phyloP scores from a whole-genome alignment of 1,139 yeast species.

The Candida freyschussii region DNA sequence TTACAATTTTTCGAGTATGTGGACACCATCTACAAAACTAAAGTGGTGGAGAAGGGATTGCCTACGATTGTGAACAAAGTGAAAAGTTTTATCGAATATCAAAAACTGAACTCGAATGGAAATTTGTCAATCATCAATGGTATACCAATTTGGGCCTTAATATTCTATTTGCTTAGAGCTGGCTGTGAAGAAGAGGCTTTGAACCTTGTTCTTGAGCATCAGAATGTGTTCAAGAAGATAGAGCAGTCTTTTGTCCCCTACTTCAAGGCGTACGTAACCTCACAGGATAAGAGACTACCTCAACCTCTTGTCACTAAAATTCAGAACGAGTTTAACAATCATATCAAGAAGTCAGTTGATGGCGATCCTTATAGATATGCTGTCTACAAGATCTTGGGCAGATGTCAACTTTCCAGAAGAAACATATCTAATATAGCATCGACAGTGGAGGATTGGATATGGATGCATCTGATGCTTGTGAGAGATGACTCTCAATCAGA shows the following conservation, averaged over 20 bases:
- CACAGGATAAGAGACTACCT: slow-evolving; percentile 51
- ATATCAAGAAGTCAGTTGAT: slow-evolving; percentile 64
- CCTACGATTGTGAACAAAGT: slow-evolving; percentile 72
- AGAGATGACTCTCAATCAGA: slow-evolving; percentile 45
- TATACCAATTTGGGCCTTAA: slow-evolving; percentile 85
- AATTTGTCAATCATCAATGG: slow-evolving; percentile 67
- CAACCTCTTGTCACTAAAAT: slow-evolving; percentile 66
- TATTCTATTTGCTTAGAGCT: slow-evolving; percentile 78
- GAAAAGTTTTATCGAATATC: slow-evolving; percentile 54
- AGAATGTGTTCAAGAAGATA: slow-evolving; percentile 65
- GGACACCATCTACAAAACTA: slow-evolving; percentile 64
- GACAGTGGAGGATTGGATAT: slow-evolving; percentile 93
- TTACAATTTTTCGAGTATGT: slow-evolving; percentile 71
- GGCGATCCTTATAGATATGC: slow-evolving; percentile 91
- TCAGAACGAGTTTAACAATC: slow-evolving; percentile 79
- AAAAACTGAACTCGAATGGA: slow-evolving; percentile 39
- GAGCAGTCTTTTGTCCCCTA: slow-evolving; percentile 83
- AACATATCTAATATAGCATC: slow-evolving; percentile 69
- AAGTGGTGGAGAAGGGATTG: slow-evolving; percentile 57
- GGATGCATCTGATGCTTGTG: slow-evolving; percentile 82
- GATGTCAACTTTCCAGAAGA: slow-evolving; percentile 67
- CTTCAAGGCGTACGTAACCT: slow-evolving; percentile 64
- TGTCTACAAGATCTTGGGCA: slow-evolving; percentile 84
- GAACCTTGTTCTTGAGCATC: slow-evolving; percentile 48
- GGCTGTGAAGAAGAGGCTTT: slow-evolving; percentile 80